Percentiles rank a stretch among this genome's conserved stretches.
These are phyloP conservation scores for Rachicladosporium sp. DNA, from an alignment of 2,329 filamentous ascomycete species.

Conservation along the genomic window DNA sequence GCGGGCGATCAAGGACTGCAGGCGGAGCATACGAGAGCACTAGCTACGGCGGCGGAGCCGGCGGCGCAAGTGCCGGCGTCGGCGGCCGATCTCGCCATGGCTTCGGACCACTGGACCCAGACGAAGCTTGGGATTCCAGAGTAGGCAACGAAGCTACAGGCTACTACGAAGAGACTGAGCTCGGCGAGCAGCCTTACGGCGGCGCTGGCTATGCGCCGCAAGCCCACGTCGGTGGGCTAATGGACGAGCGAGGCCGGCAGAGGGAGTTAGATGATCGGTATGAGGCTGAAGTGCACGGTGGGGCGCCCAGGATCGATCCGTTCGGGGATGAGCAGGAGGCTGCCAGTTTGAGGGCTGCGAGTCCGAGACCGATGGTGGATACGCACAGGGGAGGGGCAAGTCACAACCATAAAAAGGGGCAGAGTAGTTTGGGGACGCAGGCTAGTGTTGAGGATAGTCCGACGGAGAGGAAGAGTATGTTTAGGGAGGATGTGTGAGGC, in stretches of 20 bases:
- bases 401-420: constrained; percentile 28
- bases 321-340: constrained; percentile 58
- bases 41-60: constrained; percentile 13
- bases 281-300: constrained; percentile 34
- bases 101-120: constrained; percentile 61
- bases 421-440: constrained; percentile 20
- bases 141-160: constrained; percentile 62
- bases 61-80: constrained; percentile 4
- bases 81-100: constrained; percentile 33
- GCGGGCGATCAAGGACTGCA: constrained; percentile 1
- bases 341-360: constrained; percentile 55
- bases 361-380: constrained; percentile 52
- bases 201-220: constrained; percentile 25
- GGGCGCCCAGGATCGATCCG: constrained; percentile 40
- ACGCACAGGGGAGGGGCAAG: constrained; percentile 32
- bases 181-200: constrained; percentile 42
- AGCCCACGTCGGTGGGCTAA: constrained; percentile 21
- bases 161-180: constrained; percentile 69
- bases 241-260: constrained; percentile 34
- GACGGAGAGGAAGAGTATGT: constrained; percentile 57
- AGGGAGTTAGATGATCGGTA: constrained; percentile 33
- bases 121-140: constrained; percentile 74
- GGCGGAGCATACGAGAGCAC: constrained; percentile 24
- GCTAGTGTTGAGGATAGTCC: constrained; percentile 40
- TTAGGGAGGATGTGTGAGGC: constrained; percentile 52